Evolutionary conservation across 2,329 filamentous ascomycete genomes (phyloP).

Genomic region (Venturia asperata): DNA sequence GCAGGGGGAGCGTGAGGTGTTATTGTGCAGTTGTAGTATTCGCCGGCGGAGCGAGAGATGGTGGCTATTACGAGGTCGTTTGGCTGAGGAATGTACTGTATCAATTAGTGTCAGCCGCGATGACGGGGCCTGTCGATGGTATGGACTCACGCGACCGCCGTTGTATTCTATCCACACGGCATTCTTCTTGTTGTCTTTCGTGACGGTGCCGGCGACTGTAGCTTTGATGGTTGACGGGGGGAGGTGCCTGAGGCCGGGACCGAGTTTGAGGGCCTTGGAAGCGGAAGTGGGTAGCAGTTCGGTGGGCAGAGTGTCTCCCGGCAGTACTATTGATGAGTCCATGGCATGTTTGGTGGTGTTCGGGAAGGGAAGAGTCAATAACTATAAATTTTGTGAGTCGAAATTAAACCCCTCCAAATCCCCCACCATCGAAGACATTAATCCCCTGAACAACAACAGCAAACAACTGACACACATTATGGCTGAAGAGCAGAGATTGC

Average conservation of each 20-base stretch:
- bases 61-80: slow-evolving; percentile 86
- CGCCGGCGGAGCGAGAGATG: slow-evolving; percentile 65
- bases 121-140: slow-evolving; percentile 22
- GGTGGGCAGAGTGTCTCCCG: slow-evolving; percentile 67
- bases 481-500: slow-evolving; percentile 19
- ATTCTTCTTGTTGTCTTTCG: slow-evolving; percentile 65
- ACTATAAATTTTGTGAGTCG: slow-evolving; percentile 15
- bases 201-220: slow-evolving; percentile 59
- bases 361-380: background rate
- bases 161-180: slow-evolving; percentile 69
- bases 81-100: slow-evolving; percentile 68
- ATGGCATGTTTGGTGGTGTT: slow-evolving; percentile 1
- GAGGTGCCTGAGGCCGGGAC: slow-evolving; percentile 75
- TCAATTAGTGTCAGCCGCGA: slow-evolving; percentile 28
- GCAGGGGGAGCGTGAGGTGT: slow-evolving; percentile 57
- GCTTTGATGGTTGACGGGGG: slow-evolving; percentile 67
- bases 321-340: slow-evolving; percentile 50
- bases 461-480: slow-evolving; percentile 9
- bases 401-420: background rate
- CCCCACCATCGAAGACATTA: slow-evolving; percentile 1
- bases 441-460: background rate
- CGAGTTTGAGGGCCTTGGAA: slow-evolving; percentile 64
- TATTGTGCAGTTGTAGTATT: slow-evolving; percentile 73
- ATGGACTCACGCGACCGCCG: slow-evolving; percentile 54
- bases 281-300: slow-evolving; percentile 60